Base-by-base conservation (phyloP, 2,329 filamentous ascomycete genomes). In the Metarhizium album region DNA sequence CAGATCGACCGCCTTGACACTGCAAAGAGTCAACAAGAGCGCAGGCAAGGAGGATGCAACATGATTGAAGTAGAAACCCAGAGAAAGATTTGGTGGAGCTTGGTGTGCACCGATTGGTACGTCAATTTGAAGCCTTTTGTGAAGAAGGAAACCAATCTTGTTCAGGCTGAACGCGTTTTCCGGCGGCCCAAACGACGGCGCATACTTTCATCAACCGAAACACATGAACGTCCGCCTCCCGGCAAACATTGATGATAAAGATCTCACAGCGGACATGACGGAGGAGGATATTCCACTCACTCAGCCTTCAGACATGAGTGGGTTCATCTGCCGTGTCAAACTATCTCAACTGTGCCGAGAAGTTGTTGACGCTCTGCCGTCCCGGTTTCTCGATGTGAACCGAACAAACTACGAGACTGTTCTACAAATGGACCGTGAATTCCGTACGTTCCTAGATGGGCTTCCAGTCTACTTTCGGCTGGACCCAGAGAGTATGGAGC, bases 181-280 rank as follows among this genome's bases (percentile, higher is more conserved):
- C 2, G 53, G 53, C 14, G 48, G 50, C 16, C 45, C 50, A n/a
- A 27, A 50, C 20, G 53, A 54, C 24, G 53, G 53, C 13, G 51
- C 42, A 0, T 54, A 54, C 37, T 18, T 47, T 23, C 31, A 48
- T 7, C 47, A 54, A 14, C 53, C 53, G 8, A 46, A 23, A 23
- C 50, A 54, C 24, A 54, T 54, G 53, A 48, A 51, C 18, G 50
- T 52, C 47, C 42, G 47, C 14, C 46, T 52, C 42, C 53, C 53
- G 3, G 13, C 31, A 11, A 54, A 54, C 42, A 20, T 48, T 2
- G 48, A 51, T 11, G 48, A 54, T 42, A 35, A 52, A 4, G 27
- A 48, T 27, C 16, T 54, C 4, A 46, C 46, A 4, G n/a, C 46
- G 3, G 29, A 24, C 16, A 49, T 18, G 24, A 42, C 33, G 18